Evolutionary conservation across 495 filamentous ascomycete genomes (phyloP), one percentile per base, ranked within the genome.

Genomic region (Hypoxylon intermedium): DNA sequence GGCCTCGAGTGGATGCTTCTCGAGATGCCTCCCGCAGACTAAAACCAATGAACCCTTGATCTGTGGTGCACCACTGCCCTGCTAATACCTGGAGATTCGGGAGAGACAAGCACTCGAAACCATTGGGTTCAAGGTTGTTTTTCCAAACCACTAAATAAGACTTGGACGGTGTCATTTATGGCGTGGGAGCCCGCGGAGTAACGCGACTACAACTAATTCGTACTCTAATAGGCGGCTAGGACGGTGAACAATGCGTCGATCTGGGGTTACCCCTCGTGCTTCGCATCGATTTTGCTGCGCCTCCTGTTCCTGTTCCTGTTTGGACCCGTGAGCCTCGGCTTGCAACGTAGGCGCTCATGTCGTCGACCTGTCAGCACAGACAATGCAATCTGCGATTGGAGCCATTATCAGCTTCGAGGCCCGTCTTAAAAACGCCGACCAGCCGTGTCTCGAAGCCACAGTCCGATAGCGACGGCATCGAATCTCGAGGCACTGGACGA

Each of bases 271-370:
- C 60, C 61, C 61, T 40, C 44, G 53, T 43, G 9, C 7, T 26
- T 47, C 20, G 40, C 13, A 45, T 50, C 34, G 54, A 50, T 50
- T 43, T n/a, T n/a, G n/a, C n/a, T n/a, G n/a, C n/a, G n/a, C n/a
- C n/a, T n/a, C n/a, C n/a, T n/a, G n/a, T n/a, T n/a, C n/a, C n/a
- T n/a, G n/a, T n/a, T 50, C 54, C 21, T 52, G 26, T 6, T 41
- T 47, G 41, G 11, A 23, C 41, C 31, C 12, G 20, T 23, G 43
- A 54, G 48, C 61, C 61, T 65, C 61, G 61, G 61, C 61, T 59
- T 65, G 61, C 50, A 59, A 65, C 61, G 43, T 30, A 48, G 13
- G 42, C n/a, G n/a, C n/a, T n/a, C n/a, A n/a, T n/a, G n/a, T 26
- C 24, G 24, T 26, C 4, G 24, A 26, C 24, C 24, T 26, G 24